A percentile compares a stretch with the other conserved stretches of the same genome.
Evolutionary conservation across 768 basidiomycete genomes (phyloP).

Genomic region (Russula sp.): DNA sequence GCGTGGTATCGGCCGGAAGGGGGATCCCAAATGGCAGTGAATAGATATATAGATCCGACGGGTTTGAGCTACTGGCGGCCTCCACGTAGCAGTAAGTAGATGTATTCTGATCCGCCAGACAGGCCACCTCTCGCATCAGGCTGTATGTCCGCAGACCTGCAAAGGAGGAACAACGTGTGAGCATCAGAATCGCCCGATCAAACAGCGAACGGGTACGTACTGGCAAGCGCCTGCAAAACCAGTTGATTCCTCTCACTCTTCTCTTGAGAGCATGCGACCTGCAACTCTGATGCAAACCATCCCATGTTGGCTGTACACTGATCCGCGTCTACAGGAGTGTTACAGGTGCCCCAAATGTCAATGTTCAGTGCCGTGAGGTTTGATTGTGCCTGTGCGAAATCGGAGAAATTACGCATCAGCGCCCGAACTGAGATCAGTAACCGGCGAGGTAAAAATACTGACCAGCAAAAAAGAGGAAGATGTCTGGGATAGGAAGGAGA

Average conservation of each 20-base stretch:
- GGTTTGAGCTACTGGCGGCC: conserved; percentile 48
- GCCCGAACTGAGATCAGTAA: conserved; percentile 10
- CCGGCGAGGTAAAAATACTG: conserved; percentile 17
- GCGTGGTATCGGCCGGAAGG: conserved; percentile 42
- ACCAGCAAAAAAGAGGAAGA: conserved; percentile 53
- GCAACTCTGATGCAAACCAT: conserved; percentile 47
- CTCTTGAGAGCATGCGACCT: conserved; percentile 49
- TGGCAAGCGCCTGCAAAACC: conserved; percentile 47
- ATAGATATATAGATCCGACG: conserved; percentile 70
- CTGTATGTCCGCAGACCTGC: conserved; percentile 56
- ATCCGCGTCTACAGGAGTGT: conserved; percentile 40
- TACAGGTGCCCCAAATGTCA: conserved; percentile 76
- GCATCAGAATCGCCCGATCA: not conserved
- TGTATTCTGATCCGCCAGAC: conserved; percentile 47
- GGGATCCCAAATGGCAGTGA: conserved; percentile 50
- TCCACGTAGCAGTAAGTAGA: conserved; percentile 69
- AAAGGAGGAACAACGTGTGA: not conserved
- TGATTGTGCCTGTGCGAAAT: conserved; percentile 47
- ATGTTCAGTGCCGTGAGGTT: conserved; percentile 57
- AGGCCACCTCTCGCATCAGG: conserved; percentile 55
- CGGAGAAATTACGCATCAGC: conserved; percentile 11
- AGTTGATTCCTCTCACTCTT: conserved; percentile 43
- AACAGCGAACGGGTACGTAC: conserved; percentile 31
- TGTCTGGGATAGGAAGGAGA: conserved; percentile 54
- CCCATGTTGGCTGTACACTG: conserved; percentile 64